A percentile compares a stretch with the other conserved stretches of the same genome.
phyloP scores from a whole-genome alignment of 257 asterid genomes.

The Voacanga thouarsii region DNA sequence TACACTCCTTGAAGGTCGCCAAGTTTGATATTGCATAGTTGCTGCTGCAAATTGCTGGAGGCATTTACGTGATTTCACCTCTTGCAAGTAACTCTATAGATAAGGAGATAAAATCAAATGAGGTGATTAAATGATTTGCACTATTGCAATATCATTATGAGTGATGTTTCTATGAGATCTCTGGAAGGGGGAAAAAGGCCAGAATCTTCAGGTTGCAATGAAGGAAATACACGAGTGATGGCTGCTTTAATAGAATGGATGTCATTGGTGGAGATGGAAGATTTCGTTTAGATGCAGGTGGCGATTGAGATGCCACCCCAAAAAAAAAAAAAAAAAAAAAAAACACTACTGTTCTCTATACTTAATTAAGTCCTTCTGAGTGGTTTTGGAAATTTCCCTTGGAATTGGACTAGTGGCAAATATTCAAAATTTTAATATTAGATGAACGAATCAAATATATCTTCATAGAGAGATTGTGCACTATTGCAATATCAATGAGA shows the following conservation, averaged over 20 bases:
- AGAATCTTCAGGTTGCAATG: slow-evolving; percentile 5
- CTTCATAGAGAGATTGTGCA: neutral
- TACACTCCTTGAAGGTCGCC: neutral
- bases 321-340: too few species aligned
- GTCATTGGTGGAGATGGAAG: neutral
- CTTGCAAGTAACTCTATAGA: neutral
- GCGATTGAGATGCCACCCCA: neutral
- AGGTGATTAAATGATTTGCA: neutral
- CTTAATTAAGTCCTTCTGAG: neutral
- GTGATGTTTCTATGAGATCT: neutral
- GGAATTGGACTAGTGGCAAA: neutral
- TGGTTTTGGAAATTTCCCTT: neutral
- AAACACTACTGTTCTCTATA: neutral
- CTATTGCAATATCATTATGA: neutral
- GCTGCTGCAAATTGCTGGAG: neutral
- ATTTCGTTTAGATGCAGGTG: neutral
- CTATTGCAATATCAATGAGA: neutral
- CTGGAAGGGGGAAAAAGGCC: neutral
- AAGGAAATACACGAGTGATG: neutral
- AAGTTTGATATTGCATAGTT: neutral
- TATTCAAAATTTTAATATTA: neutral
- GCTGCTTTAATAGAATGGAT: neutral
- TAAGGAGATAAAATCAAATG: neutral
- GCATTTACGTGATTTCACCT: neutral
- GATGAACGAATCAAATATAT: neutral